Evolutionary conservation across 306 rosid genomes (phyloP), one percentile per base, ranked within the genome.

Genomic region (Mucuna pruriens): DNA sequence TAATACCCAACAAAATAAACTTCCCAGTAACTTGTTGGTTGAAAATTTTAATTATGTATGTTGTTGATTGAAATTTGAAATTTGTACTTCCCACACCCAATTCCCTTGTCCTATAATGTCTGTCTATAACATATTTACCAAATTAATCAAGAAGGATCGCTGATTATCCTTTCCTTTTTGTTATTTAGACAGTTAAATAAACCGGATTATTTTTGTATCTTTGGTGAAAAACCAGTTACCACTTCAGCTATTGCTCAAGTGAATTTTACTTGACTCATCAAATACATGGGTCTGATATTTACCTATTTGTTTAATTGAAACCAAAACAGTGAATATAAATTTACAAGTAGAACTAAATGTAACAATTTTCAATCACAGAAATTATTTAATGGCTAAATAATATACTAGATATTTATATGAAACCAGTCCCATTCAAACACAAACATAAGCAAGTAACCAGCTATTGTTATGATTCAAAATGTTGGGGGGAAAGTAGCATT

Each of bases 401-500:
- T 19, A 52, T 36, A 17, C 46, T 42, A 9, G 23, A 16, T 60
- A 40, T 42, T 72, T 73, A 26, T 33, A n/a, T 16, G 60, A 42
- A 17, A 44, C 31, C 29, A 25, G 31, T 23, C 40, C 31, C 44
- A 25, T 58, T 75, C 58, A 60, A 25, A 58, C 15, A 25, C 19
- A 42, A 7, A 57, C 70, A 40, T 44, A 42, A 23, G 54, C 68
- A 57, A 71, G 13, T 29, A 71, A 71, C 45, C 29, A 49, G 6
- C 58, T 42, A 31, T 38, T 3, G 16, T 38, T 57, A 22, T 39
- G 69, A 57, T 23, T 60, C 19, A 75, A 42, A 75, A 31, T 26
- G 60, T 39, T 10, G 60, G 60, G 46, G 46, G 77, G 54, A 15
- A 74, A 55, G 78, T 13, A 39, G 52, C 68, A 55, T 38, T 36